These are phyloP conservation scores for Melastoma malabathricum DNA, from an alignment of 345 rosid species.

Conservation along the genomic window DNA sequence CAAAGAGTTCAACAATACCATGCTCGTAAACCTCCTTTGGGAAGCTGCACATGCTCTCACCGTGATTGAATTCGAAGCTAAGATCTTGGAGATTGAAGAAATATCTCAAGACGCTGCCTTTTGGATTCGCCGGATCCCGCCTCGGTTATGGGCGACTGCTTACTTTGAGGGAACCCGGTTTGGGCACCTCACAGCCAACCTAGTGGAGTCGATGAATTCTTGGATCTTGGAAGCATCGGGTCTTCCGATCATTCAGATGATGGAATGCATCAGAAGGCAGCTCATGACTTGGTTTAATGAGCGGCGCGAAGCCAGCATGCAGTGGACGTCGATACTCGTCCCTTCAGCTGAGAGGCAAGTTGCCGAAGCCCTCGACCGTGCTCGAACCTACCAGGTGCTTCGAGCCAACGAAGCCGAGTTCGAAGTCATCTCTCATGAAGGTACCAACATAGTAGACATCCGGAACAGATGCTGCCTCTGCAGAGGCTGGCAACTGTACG, in stretches of 20 bases:
- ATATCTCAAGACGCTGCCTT: constrained; percentile 86
- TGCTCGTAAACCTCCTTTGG: constrained; percentile 86
- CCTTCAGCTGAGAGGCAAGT: constrained; percentile 88
- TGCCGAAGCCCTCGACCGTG: constrained; percentile 78
- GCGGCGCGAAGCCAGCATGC: constrained; percentile 84
- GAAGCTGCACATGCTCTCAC: constrained; percentile 93
- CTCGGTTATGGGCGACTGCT: constrained; percentile 92
- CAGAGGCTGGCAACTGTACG: constrained; percentile 94
- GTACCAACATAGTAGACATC: constrained; percentile 78
- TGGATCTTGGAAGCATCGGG: constrained; percentile 97
- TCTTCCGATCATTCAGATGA: constrained; percentile 96
- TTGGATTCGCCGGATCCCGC: constrained; percentile 90
- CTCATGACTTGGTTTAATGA: constrained; percentile 98
- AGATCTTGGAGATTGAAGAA: constrained; percentile 79
- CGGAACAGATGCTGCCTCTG: constrained; percentile 89
- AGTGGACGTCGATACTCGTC: constrained; percentile 87
- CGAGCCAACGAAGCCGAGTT: constrained; percentile 91
- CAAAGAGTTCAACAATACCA: constrained; percentile 82
- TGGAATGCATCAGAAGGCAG: constrained; percentile 96
- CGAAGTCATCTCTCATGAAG: constrained; percentile 90
- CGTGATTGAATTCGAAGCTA: constrained; percentile 81
- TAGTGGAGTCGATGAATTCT: constrained; percentile 63
- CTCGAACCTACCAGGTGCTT: constrained; percentile 80
- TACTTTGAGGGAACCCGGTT: constrained; percentile 89
- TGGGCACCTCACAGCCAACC: constrained; percentile 83